Base-by-base conservation (phyloP, 768 basidiomycete species). In the Tulasnella calospora region DNA sequence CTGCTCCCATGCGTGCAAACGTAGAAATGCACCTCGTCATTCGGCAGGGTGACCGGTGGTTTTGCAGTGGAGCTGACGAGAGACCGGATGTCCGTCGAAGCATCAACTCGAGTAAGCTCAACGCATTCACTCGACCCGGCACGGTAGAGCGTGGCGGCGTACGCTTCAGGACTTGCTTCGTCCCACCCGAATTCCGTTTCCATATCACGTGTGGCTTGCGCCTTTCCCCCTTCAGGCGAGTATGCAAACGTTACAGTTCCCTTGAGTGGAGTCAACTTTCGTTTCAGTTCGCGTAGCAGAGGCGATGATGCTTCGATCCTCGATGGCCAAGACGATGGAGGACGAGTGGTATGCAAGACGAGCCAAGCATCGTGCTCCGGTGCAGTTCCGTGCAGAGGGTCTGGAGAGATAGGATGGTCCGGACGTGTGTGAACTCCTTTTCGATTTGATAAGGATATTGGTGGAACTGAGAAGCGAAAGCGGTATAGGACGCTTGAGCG, bases 1-100 rank as follows among this genome's bases (percentile, higher is more conserved):
- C 83, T 69, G 2, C 74, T 47, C 3, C 81, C 79, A 79, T 83
- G 83, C 3, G 83, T 83, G 78, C 82, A 83, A 12, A 83, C 80
- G 51, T 81, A 83, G 79, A 82, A 79, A 67, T 82, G 79, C 0
- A 81, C 77, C 17, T 36, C 46, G 27, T 44, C 35, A 21, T 47
- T 1, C 30, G 71, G 3, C 70, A 30, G 17, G 17, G 80, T 19
- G 3, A 71, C 51, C 1, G 71, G 19, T 15, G 70, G 9, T 0
- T 47, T 35, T 0, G 71, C 71, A 3, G 27, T 9, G 35, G 71
- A 23, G 27, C n/a, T 36, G 71, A 71, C 27, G n/a, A 47, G 55
- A 9, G 47, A 36, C 74, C 46, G n/a, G 23, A 51, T 21, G 33
- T 76, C 74, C 47, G 44, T 76, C 21, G 74, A 76, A 17, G 19